Evolutionary conservation across 305 asterid genomes (phyloP).

Genomic region (Andrographis paniculata): DNA sequence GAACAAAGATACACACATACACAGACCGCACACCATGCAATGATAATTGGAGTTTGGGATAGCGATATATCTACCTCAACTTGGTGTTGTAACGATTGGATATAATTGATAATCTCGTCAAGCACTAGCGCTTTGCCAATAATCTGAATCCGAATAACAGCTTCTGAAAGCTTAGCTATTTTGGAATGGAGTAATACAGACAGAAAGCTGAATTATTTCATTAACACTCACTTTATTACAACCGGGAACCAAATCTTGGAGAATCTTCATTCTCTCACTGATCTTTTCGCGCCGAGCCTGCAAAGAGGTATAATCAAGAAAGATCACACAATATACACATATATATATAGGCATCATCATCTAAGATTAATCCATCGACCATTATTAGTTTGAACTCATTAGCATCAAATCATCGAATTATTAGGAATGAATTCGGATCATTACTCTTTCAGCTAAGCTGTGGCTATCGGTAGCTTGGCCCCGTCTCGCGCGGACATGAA

Average conservation of each 20-base stretch:
- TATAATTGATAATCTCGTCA: constrained; percentile 89
- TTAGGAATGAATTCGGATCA: constrained; percentile 9
- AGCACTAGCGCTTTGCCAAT: constrained; percentile 88
- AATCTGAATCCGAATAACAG: constrained; percentile 41
- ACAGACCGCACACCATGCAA: too few species aligned
- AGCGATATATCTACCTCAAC: constrained; percentile 48
- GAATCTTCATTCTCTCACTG: constrained; percentile 86
- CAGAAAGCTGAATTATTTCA: too few species aligned
- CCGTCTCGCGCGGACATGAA: constrained; percentile 90
- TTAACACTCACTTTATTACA: constrained; percentile 69
- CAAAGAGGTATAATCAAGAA: constrained; percentile 19
- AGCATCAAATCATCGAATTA: too few species aligned
- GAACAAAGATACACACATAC: too few species aligned
- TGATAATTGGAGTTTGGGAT: too few species aligned
- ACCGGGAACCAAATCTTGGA: constrained; percentile 95
- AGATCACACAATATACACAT: neutral
- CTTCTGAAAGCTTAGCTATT: neutral
- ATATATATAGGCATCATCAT: too few species aligned
- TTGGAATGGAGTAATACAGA: neutral
- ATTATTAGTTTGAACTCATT: too few species aligned
- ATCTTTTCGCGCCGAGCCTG: constrained; percentile 99
- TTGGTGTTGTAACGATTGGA: constrained; percentile 83
- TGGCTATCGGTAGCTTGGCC: constrained; percentile 98
- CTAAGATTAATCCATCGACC: too few species aligned
- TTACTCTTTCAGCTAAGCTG: constrained; percentile 95